Conservation (phyloP, 2,329 filamentous ascomycete species). For the Sporothrix brasiliensis region DNA sequence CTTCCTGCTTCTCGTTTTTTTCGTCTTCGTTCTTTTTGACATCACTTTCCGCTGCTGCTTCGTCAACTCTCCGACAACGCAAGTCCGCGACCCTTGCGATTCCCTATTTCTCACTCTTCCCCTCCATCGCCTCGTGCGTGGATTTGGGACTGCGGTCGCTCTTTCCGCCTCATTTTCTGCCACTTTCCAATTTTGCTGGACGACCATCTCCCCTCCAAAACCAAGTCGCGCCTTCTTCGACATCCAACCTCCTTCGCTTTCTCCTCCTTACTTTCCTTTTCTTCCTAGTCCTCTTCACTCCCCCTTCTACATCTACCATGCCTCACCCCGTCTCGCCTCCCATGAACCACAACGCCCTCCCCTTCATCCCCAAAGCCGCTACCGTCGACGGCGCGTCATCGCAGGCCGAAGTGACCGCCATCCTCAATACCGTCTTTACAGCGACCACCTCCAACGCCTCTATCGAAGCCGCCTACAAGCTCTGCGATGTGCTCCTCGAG, state of each 20-base stretch:
- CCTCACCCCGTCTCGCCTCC: slow-evolving; percentile 35
- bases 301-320: slow-evolving; percentile 31
- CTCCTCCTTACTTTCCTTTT: background rate
- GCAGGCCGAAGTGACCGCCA: slow-evolving; percentile 64
- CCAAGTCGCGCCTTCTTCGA: slow-evolving; percentile 10
- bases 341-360: slow-evolving; percentile 36
- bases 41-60: background rate
- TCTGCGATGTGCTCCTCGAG: slow-evolving; percentile 62
- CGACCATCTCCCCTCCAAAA: slow-evolving; percentile 24
- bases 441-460: slow-evolving; percentile 69
- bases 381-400: slow-evolving; percentile 47
- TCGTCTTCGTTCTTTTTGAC: background rate
- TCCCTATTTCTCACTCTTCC: slow-evolving; percentile 1
- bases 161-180: slow-evolving; percentile 14
- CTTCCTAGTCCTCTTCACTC: background rate
- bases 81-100: slow-evolving; percentile 24
- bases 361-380: slow-evolving; percentile 40
- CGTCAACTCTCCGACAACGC: background rate
- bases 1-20: background rate
- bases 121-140: slow-evolving; percentile 27
- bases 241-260: background rate
- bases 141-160: slow-evolving; percentile 19
- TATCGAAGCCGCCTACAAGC: slow-evolving; percentile 64
- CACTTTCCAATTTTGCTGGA: slow-evolving; percentile 11
- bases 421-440: slow-evolving; percentile 69